Evolutionary conservation across 2,329 filamentous ascomycete species (phyloP), one percentile per base, ranked within the genome.

Genomic region (Fusarium agapanthi): DNA sequence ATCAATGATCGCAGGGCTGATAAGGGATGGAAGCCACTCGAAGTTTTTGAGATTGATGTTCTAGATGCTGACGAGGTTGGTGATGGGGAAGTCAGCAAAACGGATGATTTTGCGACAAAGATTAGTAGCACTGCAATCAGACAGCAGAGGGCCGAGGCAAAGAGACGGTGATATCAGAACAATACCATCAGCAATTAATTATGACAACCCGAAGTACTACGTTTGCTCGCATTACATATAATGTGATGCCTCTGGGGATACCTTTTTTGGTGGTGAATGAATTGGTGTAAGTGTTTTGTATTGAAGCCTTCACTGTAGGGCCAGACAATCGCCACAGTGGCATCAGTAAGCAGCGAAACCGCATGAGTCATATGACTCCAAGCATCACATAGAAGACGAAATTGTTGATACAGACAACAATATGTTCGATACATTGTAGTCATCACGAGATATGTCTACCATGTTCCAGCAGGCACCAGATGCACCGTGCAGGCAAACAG

Each of bases 41-140:
- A 94, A 32, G 88, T 97, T 1, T 97, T 94, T 76, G 95, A 97
- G 80, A 94, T 98, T 34, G 93, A 96, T 77, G 94, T 98, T 20
- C 86, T 99, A 22, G 92, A 95, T 81, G 88, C 90, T 24, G 60
- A 53, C 4, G 77, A 78, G 38, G 61, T 78, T 48, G 63, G 45
- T 2, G 74, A 84, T n/a, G 83, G 84, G 5, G 77, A 76, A 45
- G 79, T 75, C 43, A 81, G 75, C n/a, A 83, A 82, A 72, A 84
- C 80, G 18, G 88, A 90, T 63, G 87, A 88, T 72, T 97, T 97
- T 81, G 89, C 91, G 32, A 88, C 89, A 69, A 98, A 65, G 47
- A 65, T 65, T 22, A 65, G 62, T 65, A 87, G 50, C 24, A 53
- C 95, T 2, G 92, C 92, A 65, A 53, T 53, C n/a, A 38, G 50